Conservation (phyloP, 1,284 basidiomycete species). For the Sporisorium reilianum region DNA sequence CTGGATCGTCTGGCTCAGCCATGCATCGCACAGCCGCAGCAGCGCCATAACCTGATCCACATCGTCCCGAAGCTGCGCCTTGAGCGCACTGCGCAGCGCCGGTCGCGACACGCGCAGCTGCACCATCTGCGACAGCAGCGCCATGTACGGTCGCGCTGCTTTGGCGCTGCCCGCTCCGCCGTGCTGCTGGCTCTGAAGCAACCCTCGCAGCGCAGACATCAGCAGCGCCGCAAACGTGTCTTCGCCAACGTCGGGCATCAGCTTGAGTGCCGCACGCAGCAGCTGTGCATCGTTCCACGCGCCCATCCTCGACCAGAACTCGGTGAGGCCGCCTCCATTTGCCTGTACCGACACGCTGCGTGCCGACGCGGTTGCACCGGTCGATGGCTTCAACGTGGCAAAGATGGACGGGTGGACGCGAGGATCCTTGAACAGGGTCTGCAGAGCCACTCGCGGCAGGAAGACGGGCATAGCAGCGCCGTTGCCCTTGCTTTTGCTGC, state of each 20-base stretch:
- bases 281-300: conserved; percentile 31
- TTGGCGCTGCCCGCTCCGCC: conserved; percentile 10
- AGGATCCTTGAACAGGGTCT: conserved; percentile 20
- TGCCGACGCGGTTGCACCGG: background rate
- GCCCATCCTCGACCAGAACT: conserved; percentile 34
- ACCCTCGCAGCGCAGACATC: conserved; percentile 23
- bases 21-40: conserved; percentile 44
- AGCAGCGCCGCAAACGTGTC: conserved; percentile 28
- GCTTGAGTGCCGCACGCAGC: conserved; percentile 24
- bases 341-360: conserved; percentile 14
- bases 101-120: conserved; percentile 36
- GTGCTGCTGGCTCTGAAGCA: conserved; percentile 13
- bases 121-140: conserved; percentile 25
- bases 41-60: conserved; percentile 39
- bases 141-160: conserved; percentile 16
- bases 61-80: conserved; percentile 32
- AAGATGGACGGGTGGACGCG: conserved; percentile 38
- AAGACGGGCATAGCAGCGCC: conserved; percentile 1
- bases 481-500: conserved; percentile 16
- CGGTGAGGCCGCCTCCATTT: conserved; percentile 15
- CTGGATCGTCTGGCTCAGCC: conserved; percentile 43
- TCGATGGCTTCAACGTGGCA: conserved; percentile 11
- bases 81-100: conserved; percentile 37
- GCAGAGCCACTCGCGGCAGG: conserved; percentile 19
- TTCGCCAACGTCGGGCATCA: conserved; percentile 33